Evolutionary conservation across 345 rosid genomes (phyloP).

Genomic region (Angophora floribunda): DNA sequence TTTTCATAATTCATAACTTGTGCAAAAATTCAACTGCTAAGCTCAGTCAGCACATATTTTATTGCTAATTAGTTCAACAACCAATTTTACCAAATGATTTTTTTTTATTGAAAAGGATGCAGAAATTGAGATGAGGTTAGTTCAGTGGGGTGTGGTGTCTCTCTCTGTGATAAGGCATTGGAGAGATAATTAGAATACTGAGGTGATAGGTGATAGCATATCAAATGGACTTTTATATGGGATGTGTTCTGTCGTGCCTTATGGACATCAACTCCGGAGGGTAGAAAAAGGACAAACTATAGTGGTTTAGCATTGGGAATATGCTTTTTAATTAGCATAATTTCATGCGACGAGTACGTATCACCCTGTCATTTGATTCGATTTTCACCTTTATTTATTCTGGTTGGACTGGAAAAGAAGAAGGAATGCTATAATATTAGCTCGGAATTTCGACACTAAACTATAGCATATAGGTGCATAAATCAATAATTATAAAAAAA

Average conservation of each 20-base stretch:
- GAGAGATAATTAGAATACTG: background rate
- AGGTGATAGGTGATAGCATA: background rate
- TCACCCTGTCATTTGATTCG: background rate
- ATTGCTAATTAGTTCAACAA: background rate
- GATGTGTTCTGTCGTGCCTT: background rate
- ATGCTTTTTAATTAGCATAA: background rate
- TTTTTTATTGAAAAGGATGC: background rate
- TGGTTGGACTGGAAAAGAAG: background rate
- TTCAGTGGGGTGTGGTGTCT: background rate
- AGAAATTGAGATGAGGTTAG: background rate
- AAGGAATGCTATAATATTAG: background rate
- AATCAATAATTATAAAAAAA: background rate
- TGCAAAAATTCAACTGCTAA: background rate
- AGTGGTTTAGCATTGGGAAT: background rate
- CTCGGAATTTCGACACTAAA: background rate
- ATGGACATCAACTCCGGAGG: background rate
- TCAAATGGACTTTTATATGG: background rate
- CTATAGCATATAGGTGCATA: background rate
- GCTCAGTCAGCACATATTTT: background rate
- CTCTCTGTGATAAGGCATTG: background rate
- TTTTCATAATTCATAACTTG: accelerated
- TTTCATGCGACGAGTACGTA: background rate
- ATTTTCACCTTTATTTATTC: background rate
- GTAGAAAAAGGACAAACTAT: background rate
- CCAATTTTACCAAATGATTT: background rate